These are phyloP conservation scores for Periconia digitata DNA, from an alignment of 2,329 filamentous ascomycete species.

Conservation along the genomic window DNA sequence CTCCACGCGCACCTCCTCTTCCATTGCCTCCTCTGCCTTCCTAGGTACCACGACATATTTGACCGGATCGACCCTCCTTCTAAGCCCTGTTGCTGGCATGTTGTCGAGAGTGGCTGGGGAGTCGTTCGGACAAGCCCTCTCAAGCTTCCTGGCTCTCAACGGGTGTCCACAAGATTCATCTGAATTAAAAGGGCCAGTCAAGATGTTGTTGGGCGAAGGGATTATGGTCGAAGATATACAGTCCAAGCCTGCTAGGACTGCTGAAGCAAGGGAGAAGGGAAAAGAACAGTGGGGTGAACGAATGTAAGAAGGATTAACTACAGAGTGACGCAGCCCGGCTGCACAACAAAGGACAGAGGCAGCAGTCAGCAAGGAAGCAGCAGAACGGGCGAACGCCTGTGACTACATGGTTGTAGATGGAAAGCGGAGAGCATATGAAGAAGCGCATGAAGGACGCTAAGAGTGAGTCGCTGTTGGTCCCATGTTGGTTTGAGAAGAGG, in stretches of 20 bases:
- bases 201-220: slow-evolving; percentile 15
- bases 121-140: slow-evolving; percentile 30
- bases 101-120: slow-evolving; percentile 20
- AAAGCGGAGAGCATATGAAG: slow-evolving; percentile 38
- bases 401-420: slow-evolving; percentile 37
- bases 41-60: slow-evolving; percentile 34
- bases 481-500: slow-evolving; percentile 40
- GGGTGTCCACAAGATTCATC: slow-evolving; percentile 37
- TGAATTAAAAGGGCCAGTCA: slow-evolving; percentile 29
- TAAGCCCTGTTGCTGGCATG: slow-evolving; percentile 33
- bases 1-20: slow-evolving; percentile 10
- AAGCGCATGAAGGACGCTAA: slow-evolving; percentile 41
- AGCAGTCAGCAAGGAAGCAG: slow-evolving; percentile 36
- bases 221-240: slow-evolving; percentile 9
- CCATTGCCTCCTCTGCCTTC: slow-evolving; percentile 16
- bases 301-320: slow-evolving; percentile 39
- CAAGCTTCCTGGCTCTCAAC: slow-evolving; percentile 38
- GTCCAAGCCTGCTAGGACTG: slow-evolving; percentile 41
- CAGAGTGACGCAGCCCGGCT: slow-evolving; percentile 33
- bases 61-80: slow-evolving; percentile 20
- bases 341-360: slow-evolving; percentile 39
- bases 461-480: slow-evolving; percentile 35
- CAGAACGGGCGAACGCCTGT: slow-evolving; percentile 38
- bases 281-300: slow-evolving; percentile 23
- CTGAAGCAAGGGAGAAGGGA: slow-evolving; percentile 24